Percentiles rank a stretch among this genome's conserved stretches.
Evolutionary conservation across 371 early-diverging fungal species (phyloP).

Genomic region (Apophysomyces variabilis): DNA sequence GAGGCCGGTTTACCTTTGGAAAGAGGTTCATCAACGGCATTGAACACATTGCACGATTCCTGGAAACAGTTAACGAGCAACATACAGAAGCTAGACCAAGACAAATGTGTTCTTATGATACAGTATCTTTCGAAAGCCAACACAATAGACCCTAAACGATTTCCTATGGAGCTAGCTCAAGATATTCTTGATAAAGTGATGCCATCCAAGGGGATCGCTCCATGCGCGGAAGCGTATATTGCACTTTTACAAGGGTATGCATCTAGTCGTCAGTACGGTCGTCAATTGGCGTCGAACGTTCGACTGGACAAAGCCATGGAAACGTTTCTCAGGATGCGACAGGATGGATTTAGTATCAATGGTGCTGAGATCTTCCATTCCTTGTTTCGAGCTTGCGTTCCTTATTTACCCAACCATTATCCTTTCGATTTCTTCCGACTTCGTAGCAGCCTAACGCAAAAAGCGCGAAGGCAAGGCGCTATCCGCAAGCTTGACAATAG

Average conservation of each 20-base stretch:
- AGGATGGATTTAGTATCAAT: constrained; percentile 23
- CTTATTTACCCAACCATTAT: constrained; percentile 34
- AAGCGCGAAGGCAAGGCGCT: constrained; percentile 2
- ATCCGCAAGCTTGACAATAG: constrained; percentile 35
- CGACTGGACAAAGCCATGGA: constrained; percentile 44
- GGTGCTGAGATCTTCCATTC: constrained; percentile 36
- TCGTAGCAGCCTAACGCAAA: constrained; percentile 8
- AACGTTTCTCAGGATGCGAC: constrained; percentile 36
- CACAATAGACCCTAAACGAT: constrained; percentile 32
- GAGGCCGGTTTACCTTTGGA: constrained; percentile 21
- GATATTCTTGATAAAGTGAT: constrained; percentile 37
- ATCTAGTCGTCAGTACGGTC: constrained; percentile 32
- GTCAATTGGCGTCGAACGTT: constrained; percentile 17
- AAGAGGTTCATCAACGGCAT: constrained; percentile 4
- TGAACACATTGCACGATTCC: constrained; percentile 27
- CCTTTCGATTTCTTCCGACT: constrained; percentile 40
- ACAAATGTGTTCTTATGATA: constrained; percentile 38
- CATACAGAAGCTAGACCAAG: constrained; percentile 25
- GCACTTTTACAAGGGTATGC: constrained; percentile 43
- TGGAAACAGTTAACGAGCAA: constrained; percentile 29
- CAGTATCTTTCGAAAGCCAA: constrained; percentile 42
- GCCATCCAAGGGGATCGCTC: constrained; percentile 34
- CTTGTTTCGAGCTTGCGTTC: constrained; percentile 47
- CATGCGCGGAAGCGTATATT: constrained; percentile 33
- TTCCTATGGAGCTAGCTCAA: constrained; percentile 42